Evolutionary conservation across 345 rosid genomes (phyloP), one percentile per base, ranked within the genome.

Genomic region (Pugionium dolabratum): DNA sequence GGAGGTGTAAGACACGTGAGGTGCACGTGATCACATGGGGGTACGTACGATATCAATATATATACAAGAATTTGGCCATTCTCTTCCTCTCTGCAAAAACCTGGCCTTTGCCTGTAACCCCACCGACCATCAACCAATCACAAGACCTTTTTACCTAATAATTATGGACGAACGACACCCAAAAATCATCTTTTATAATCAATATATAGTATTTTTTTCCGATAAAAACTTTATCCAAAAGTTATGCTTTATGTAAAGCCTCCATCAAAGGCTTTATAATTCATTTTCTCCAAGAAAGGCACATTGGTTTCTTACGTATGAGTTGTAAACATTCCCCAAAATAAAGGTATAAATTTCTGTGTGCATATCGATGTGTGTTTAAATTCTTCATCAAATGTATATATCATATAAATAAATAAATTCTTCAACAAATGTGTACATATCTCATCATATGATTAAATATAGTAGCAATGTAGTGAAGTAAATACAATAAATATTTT

Each of bases 161-260:
- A 26, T 47, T 64, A 40, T 7, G 34, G 45, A n/a, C 70, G 56
- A 35, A 33, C 70, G 46, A 64, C 56, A 71, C 64, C 65, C 53
- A 53, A 36, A 62, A 9, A 40, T 44, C 44, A 4, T 34, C 32
- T 41, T 9, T 2, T 7, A 2, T 10, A 2, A 69, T 41, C 11
- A 9, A 41, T 1, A 42, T 18, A 33, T 43, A 7, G 35, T 10
- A 2, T 39, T 27, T 33, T 11, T 9, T 45, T 10, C 1, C 11
- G 7, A 48, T 9, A 61, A 29, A 55, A 59, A 34, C 75, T 76
- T 71, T 64, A 80, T 62, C 59, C 44, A 66, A 81, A 84, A 70
- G 71, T 50, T 43, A 77, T 79, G 79, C 79, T 78, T 80, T 65
- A 58, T 61, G 45, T 65, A 75, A 78, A 79, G 84, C 76, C 78